phyloP scores from a whole-genome alignment of 164 flowering plant species.

The Sextonia rubra region DNA sequence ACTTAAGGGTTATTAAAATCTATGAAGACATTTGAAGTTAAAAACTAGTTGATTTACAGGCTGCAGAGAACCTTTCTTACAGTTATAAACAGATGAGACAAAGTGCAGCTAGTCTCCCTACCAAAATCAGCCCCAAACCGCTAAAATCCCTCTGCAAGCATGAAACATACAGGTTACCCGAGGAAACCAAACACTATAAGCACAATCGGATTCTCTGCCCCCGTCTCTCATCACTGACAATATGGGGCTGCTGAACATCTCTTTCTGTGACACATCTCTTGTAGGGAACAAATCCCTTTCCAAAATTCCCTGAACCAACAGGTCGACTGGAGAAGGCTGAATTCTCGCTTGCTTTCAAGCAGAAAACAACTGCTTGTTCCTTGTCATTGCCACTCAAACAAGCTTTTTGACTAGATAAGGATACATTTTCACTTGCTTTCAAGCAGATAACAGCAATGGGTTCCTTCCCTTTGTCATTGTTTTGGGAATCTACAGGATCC shows the following conservation, averaged over 20 bases:
- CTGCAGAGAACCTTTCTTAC: not conserved
- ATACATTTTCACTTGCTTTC: slow-evolving; percentile 23
- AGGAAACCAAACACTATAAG: slow-evolving; percentile 18
- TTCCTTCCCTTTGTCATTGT: slow-evolving; percentile 12
- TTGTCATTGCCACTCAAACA: slow-evolving; percentile 12
- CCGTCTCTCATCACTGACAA: slow-evolving; percentile 24
- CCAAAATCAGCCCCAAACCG: not conserved
- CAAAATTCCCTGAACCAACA: not conserved
- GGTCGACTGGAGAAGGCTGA: slow-evolving; percentile 22
- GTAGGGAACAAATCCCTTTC: slow-evolving; percentile 66
- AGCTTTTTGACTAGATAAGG: slow-evolving; percentile 16
- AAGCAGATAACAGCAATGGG: slow-evolving; percentile 7
- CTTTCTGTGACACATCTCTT: slow-evolving; percentile 50
- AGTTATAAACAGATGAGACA: not conserved
- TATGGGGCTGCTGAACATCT: slow-evolving; percentile 21
- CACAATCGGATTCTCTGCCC: slow-evolving; percentile 35
- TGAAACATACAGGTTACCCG: not conserved
- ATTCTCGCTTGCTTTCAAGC: slow-evolving; percentile 20
- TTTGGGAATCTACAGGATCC: slow-evolving; percentile 24
- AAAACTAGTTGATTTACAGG: slow-evolving; percentile 1
- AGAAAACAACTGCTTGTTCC: slow-evolving; percentile 7
- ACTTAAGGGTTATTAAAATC: not conserved
- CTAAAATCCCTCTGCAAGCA: not conserved
- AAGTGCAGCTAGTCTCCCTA: not conserved
- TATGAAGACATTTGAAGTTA: not conserved